Evolutionary conservation across 2,329 filamentous ascomycete genomes (phyloP), one percentile per base, ranked within the genome.

Genomic region (Endocalyx cinctus): DNA sequence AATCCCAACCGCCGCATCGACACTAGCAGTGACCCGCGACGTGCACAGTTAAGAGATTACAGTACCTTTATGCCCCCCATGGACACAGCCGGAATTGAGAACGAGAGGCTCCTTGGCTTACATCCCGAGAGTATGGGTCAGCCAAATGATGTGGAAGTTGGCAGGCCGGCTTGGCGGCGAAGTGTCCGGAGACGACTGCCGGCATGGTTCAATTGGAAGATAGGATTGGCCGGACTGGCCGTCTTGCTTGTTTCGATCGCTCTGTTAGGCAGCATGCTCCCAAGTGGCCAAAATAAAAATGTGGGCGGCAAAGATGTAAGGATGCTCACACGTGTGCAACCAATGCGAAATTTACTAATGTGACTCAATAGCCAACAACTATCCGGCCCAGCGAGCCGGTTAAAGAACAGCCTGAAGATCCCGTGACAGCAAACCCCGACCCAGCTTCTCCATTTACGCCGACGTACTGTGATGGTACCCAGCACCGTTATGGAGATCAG

Each of bases 71-170:
- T 50, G 2, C 50, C 39, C 28, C 38, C 34, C 34, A 73, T 73
- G 69, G 67, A 64, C 5, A 42, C 50, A 10, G 46, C 54, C 3
- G 58, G 63, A 25, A 29, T 51, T n/a, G 70, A 75, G 45, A 54
- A 57, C 14, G 60, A 64, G 29, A 55, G 59, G 35, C 52, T 74
- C 4, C 55, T 74, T 34, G 50, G 54, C 18, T 47, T 55, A 27
- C 57, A 57, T 5, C 69, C 67, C 6, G 58, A 74, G 60, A 72
- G 66, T 38, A 71, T 72, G 62, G 59, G 64, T 23, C 56, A 44
- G 14, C 50, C 48, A 5, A 44, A 45, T 27, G 50, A 47, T 32
- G 54, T 43, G 30, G 56, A 55, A 33, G 20, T 32, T 16, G 40
- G 29, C 29, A 33, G 31, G 29, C 42, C 41, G 25, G 36, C 34